A percentile compares a stretch with the other conserved stretches of the same genome.
Evolutionary conservation across 768 basidiomycete species (phyloP).

Genomic region (Dictyophora rubrovolvata): DNA sequence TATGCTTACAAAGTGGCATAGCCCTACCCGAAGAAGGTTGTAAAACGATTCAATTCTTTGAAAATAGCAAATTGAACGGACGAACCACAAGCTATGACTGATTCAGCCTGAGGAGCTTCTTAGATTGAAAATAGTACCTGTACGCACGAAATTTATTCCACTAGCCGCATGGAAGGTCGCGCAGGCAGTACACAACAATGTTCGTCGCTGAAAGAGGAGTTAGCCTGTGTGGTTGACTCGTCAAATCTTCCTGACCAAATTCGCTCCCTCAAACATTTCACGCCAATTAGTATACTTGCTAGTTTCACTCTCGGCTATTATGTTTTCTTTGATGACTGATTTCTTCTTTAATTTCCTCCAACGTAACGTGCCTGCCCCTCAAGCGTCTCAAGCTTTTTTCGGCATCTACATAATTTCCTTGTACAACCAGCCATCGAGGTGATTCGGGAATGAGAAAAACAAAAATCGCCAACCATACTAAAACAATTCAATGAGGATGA

Average conservation of each 20-base stretch:
- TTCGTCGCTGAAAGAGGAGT: slow-evolving; percentile 1
- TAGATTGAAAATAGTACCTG: not conserved
- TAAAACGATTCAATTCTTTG: too few relatives aligned
- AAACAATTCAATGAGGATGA: not conserved
- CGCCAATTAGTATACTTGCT: not conserved
- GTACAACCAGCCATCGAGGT: slow-evolving; percentile 32
- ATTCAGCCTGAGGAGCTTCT: not conserved
- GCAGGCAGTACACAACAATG: slow-evolving; percentile 10
- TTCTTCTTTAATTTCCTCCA: not conserved
- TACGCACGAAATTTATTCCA: slow-evolving; percentile 10
- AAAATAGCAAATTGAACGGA: not conserved
- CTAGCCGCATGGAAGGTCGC: slow-evolving; percentile 12
- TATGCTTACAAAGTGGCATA: slow-evolving; percentile 9
- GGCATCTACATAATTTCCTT: slow-evolving; percentile 28
- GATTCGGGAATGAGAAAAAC: slow-evolving; percentile 30
- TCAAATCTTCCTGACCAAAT: slow-evolving; percentile 3
- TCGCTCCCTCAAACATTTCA: slow-evolving; percentile 3
- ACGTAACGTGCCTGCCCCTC: not conserved
- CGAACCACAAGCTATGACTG: not conserved
- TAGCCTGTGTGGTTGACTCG: not conserved
- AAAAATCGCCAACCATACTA: slow-evolving; percentile 12
- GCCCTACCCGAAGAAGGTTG: not conserved
- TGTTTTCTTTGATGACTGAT: not conserved
- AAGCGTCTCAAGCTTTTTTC: not conserved
- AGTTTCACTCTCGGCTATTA: slow-evolving; percentile 13